Evolutionary conservation across 164 flowering plant species (phyloP), one percentile per base, ranked within the genome.

Genomic region (Vitis riparia): DNA sequence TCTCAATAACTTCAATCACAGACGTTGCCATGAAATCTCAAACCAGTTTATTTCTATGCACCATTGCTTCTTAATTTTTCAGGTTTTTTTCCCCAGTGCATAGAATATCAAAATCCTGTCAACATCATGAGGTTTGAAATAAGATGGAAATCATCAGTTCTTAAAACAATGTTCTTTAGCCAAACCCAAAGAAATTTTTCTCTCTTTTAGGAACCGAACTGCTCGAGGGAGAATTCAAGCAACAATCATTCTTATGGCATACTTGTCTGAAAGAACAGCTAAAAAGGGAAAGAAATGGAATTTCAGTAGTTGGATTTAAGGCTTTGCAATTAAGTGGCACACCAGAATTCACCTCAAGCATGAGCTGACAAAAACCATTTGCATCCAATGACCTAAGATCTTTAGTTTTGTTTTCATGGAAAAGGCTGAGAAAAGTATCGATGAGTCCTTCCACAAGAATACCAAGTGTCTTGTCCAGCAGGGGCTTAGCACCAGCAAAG

Each of bases 361-460:
- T 96, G 76, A 96, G 93, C 82, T 93, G 99, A 74, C 94, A 96
- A 71, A 93, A 96, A 70, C 99, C 99, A 85, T 90, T 96, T 69
- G 98, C 81, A 84, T 96, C 99, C 79, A 93, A 73, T 63, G 88
- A 81, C 77, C 83, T 86, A 53, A 96, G 91, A 69, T 91, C 88
- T 77, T 83, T 87, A 51, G 76, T 52, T 78, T 83, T 67, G 73
- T 91, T 84, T 81, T 93, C 99, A 73, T 89, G 77, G 75, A 92
- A 84, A 58, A 93, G 85, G 72, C 91, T 90, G 53, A 93, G 90
- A 23, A 96, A 85, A 53, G 97, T 93, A 81, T 96, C 99, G 61
- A 96, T 88, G 63, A 96, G 82, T 71, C 97, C 99, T 86, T 96
- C 99, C 27, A 96, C 97, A 71, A 96, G 92, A 75, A 91, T 83